Conservation (phyloP, 1,139 yeast genomes). For the Candida pseudoviswanathii region DNA sequence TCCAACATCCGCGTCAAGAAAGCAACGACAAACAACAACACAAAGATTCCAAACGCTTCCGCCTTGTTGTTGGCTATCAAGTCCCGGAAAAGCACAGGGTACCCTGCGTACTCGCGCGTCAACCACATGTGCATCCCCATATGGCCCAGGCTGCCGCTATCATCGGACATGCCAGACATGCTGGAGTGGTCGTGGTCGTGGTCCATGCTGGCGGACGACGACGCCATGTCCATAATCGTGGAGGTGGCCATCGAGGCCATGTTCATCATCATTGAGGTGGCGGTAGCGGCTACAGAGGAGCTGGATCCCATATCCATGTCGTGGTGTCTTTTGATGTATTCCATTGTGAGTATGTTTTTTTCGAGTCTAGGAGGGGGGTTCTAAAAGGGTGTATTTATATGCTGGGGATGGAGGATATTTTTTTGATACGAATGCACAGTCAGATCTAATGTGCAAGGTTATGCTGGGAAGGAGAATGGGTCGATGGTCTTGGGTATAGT, state of each 20-base stretch:
- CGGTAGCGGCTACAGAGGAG: slow-evolving; percentile 3
- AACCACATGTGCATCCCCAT: slow-evolving; percentile 58
- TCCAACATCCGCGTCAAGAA: slow-evolving; percentile 60
- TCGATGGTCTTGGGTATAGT: too few relatives aligned
- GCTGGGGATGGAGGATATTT: neutral
- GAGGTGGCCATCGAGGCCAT: slow-evolving; percentile 14
- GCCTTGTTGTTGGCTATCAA: slow-evolving; percentile 56
- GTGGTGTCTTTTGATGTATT: slow-evolving; percentile 2
- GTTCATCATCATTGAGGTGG: slow-evolving; percentile 8
- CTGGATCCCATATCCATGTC: slow-evolving; percentile 6
- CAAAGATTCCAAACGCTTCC: slow-evolving; percentile 72
- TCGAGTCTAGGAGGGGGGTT: neutral
- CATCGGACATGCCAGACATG: slow-evolving; percentile 15
- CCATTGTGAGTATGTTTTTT: neutral
- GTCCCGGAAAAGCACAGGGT: slow-evolving; percentile 62
- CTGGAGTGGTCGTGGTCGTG: neutral
- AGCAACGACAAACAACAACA: slow-evolving; percentile 57
- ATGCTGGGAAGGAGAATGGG: too few relatives aligned
- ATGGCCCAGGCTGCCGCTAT: neutral
- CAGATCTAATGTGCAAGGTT: too few relatives aligned
- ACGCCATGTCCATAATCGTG: slow-evolving; percentile 15
- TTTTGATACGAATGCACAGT: neutral
- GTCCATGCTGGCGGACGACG: slow-evolving; percentile 11
- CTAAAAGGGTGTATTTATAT: neutral
- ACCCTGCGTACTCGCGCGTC: slow-evolving; percentile 48